Percentiles rank a stretch among this genome's conserved stretches.
These are phyloP conservation scores for Dryas octopetala DNA, from an alignment of 306 rosid species.

Conservation along the genomic window DNA sequence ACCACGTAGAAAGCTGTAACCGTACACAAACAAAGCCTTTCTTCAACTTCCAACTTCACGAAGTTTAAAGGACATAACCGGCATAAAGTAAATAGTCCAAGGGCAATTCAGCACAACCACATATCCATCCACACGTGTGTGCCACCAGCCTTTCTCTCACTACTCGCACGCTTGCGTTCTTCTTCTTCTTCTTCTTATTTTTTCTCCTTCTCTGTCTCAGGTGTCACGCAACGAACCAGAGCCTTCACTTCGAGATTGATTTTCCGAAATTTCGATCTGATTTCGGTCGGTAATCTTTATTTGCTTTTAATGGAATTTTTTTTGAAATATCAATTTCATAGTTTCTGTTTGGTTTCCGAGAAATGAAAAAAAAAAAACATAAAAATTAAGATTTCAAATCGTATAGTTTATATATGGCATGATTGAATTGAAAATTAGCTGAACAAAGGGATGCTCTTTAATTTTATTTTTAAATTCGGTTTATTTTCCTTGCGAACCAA, in stretches of 20 bases:
- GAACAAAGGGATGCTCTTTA: background rate
- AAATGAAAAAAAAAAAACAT: background rate
- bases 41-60: background rate
- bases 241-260: constrained; percentile 14
- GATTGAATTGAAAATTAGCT: constrained; percentile 4
- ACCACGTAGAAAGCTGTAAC: background rate
- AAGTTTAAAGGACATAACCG: constrained; percentile 2
- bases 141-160: constrained; percentile 22
- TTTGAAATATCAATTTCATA: background rate
- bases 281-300: background rate
- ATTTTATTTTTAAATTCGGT: background rate
- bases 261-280: background rate
- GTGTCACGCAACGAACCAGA: constrained; percentile 20
- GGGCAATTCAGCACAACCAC: constrained; percentile 8
- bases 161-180: constrained; percentile 37
- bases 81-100: background rate
- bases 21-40: constrained; percentile 8
- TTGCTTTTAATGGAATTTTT: background rate
- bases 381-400: background rate
- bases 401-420: background rate
- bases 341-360: constrained; percentile 20
- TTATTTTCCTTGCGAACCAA: background rate
- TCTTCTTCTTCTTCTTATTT: constrained; percentile 19
- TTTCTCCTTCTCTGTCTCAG: constrained; percentile 23
- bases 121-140: constrained; percentile 43